Conservation (phyloP, 139 green algal genomes). For the Volvox reticuliferus region DNA sequence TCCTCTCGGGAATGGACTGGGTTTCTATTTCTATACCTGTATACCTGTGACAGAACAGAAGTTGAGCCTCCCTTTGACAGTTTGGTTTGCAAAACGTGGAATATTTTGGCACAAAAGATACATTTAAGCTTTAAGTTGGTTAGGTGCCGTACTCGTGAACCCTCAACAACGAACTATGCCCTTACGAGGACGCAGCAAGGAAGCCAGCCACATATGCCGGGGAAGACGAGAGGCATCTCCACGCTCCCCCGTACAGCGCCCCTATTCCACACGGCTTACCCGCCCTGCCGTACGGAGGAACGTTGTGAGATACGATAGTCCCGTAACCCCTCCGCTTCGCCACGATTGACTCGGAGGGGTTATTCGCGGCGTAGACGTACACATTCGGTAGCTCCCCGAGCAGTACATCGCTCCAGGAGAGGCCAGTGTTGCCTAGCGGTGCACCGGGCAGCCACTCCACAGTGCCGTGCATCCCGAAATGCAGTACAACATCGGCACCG, state of each 20-base stretch:
- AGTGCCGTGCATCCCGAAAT: conserved; percentile 99
- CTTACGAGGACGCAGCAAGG: too few species aligned
- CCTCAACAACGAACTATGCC: too few species aligned
- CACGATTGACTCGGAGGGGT: conserved; percentile 94
- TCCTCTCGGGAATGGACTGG: too few species aligned
- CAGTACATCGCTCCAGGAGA: conserved; percentile 79
- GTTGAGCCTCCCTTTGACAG: too few species aligned
- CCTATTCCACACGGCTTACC: conserved; percentile 4
- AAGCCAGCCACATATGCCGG: too few species aligned
- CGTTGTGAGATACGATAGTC: conserved; percentile 96
- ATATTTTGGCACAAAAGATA: too few species aligned
- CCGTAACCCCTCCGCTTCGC: conserved; percentile 97
- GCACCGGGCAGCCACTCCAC: conserved; percentile 97
- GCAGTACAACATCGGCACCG: conserved; percentile 90
- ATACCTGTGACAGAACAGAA: too few species aligned
- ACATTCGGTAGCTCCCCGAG: conserved; percentile 93
- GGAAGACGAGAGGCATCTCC: not conserved
- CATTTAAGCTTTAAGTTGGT: too few species aligned
- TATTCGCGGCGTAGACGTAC: conserved; percentile 95
- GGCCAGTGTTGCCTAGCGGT: conserved; percentile 78
- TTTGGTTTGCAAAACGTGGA: too few species aligned
- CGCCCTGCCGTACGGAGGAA: conserved; percentile 94
- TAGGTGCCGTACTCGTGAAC: too few species aligned
- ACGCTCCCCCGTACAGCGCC: not conserved
- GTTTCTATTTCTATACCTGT: too few species aligned